These are phyloP conservation scores for Hanseniaspora mollemarum DNA, from an alignment of 805 yeast genomes.

Conservation along the genomic window DNA sequence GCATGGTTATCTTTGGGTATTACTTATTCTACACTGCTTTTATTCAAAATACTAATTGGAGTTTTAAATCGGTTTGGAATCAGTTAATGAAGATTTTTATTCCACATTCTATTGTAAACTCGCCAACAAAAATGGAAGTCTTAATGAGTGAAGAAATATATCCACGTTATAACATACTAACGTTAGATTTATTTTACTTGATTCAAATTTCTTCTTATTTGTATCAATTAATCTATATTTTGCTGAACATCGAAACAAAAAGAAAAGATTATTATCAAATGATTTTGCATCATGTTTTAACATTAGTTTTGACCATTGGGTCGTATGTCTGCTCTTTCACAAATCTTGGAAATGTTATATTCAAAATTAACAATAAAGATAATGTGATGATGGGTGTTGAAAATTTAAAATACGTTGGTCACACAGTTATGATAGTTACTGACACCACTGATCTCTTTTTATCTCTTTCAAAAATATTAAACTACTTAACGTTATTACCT, in stretches of 20 bases:
- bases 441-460: slow-evolving; percentile 69
- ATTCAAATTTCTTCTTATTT: slow-evolving; percentile 67
- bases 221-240: slow-evolving; percentile 55
- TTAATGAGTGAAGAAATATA: neutral
- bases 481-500: slow-evolving; percentile 46
- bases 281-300: slow-evolving; percentile 81
- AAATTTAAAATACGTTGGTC: slow-evolving; percentile 31
- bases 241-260: slow-evolving; percentile 58
- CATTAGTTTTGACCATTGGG: slow-evolving; percentile 54
- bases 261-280: slow-evolving; percentile 78
- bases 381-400: slow-evolving; percentile 3
- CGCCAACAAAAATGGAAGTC: neutral
- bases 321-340: slow-evolving; percentile 64
- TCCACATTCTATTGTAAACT: slow-evolving; percentile 1
- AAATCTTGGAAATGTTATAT: slow-evolving; percentile 37
- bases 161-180: neutral
- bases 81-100: slow-evolving; percentile 10
- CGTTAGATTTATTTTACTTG: slow-evolving; percentile 57
- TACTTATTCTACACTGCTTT: slow-evolving; percentile 10
- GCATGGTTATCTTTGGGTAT: slow-evolving; percentile 7
- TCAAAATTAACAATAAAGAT: neutral
- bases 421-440: slow-evolving; percentile 66
- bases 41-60: neutral
- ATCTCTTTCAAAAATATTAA: slow-evolving; percentile 62
- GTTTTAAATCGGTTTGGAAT: neutral